phyloP scores from a whole-genome alignment of 73 alveolate genomes.

The Symbiodinium natans region DNA sequence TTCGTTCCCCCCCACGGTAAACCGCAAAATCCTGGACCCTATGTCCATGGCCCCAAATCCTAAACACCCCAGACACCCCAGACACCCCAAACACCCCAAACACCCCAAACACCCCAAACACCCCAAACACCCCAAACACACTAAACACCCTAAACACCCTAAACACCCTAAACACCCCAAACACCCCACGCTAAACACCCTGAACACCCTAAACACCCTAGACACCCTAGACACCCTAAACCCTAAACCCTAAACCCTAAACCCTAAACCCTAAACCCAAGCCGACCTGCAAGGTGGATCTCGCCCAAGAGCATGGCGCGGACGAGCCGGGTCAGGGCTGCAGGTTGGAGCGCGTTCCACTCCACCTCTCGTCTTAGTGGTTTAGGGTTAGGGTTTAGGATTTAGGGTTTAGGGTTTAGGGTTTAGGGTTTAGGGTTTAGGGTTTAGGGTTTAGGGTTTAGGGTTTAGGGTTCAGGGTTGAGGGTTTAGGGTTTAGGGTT shows the following conservation, averaged over 20 bases:
- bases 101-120: too few relatives aligned
- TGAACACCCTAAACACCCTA: not conserved
- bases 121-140: too few relatives aligned
- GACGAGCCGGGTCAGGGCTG: conserved; percentile 42
- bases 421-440: not conserved
- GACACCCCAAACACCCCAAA: not conserved
- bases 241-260: not conserved
- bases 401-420: too few relatives aligned
- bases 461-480: not conserved
- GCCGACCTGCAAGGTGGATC: conserved; percentile 36
- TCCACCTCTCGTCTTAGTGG: not conserved
- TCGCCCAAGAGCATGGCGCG: conserved; percentile 73
- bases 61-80: not conserved
- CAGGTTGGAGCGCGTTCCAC: conserved; percentile 21
- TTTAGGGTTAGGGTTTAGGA: too few relatives aligned
- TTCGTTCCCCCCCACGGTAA: too few relatives aligned
- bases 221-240: not conserved
- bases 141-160: not conserved
- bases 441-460: not conserved
- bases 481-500: too few relatives aligned
- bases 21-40: too few relatives aligned
- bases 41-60: too few relatives aligned
- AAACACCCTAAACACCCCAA: not conserved
- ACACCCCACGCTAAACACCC: not conserved
- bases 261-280: too few relatives aligned